Evolutionary conservation across 305 asterid genomes (phyloP), one percentile per base, ranked within the genome.

Genomic region (Solanum hybrid): DNA sequence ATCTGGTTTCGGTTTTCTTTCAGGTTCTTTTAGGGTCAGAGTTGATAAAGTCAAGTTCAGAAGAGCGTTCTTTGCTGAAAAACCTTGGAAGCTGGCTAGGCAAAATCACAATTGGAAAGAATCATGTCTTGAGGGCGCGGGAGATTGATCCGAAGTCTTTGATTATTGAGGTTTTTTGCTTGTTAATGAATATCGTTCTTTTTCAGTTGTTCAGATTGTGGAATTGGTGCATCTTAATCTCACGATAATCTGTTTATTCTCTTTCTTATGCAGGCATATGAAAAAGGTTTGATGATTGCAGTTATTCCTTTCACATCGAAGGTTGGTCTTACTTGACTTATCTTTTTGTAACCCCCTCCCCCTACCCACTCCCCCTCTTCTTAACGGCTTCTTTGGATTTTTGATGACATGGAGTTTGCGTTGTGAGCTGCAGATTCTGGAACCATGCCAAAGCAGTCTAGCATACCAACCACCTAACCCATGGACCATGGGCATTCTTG

Each of bases 31-130:
- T 98, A 89, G 96, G 98, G 90, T 98, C 99, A 24, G 97, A 97
- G 90, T 99, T 98, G 87, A 96, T 97, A 91, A 98, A 98, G 90
- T 95, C 99, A 72, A 97, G 98, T 88, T 94, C 95, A 31, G 99
- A 98, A 92, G 99, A 97, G 93, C 99, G 99, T 82, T 97, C 99
- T 10, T 89, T 97, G 94, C 96, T 98, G 89, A 98, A 97, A 94
- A 97, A 96, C 92, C 94, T 98, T 81, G 99, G 99, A 90, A 96
- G 98, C 95, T 98, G 99, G 99, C 98, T 98, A 91, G 99, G 99
- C 90, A 98, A 98, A 93, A 93, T 98, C 85, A 98, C 99, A 86
- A 98, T 98, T 88, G 99, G 99, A 91, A 97, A 91, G 92, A 98
- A 98, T 94, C 96, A 95, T 90, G 99, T 97, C 88, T 93, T 98